These are phyloP conservation scores for Lotmaria passim DNA, from an alignment of 208 protist species.

Conservation along the genomic window DNA sequence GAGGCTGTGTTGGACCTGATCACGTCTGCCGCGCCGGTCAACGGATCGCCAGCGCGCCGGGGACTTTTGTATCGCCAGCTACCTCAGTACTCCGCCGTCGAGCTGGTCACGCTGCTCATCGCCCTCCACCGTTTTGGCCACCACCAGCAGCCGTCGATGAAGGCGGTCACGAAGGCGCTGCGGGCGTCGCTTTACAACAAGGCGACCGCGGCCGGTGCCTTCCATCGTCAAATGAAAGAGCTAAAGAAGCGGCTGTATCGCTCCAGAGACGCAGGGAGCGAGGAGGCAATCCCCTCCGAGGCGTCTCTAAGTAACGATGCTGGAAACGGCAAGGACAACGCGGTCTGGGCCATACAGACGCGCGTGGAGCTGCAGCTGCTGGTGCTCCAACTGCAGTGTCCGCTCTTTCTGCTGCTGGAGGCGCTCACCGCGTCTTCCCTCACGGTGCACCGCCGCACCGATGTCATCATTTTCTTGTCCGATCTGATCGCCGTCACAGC, in stretches of 20 bases:
- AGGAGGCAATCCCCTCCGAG: neutral
- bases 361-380: conserved; percentile 11
- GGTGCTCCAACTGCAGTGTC: conserved; percentile 22
- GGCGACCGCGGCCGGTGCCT: conserved; percentile 4
- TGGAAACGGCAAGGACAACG: neutral
- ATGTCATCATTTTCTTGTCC: conserved; percentile 42
- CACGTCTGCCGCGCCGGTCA: conserved; percentile 9
- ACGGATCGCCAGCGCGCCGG: neutral
- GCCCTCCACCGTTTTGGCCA: conserved; percentile 79
- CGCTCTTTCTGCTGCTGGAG: conserved; percentile 42
- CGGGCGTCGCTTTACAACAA: conserved; percentile 22
- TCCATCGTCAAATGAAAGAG: conserved; percentile 13
- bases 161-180: conserved; percentile 27
- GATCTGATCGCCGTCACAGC: conserved; percentile 38
- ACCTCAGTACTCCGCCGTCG: conserved; percentile 31
- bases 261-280: neutral
- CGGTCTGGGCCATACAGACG: conserved; percentile 3
- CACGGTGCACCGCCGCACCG: conserved; percentile 47
- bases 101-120: conserved; percentile 57
- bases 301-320: neutral
- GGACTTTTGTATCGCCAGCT: conserved; percentile 55
- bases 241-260: conserved; percentile 17
- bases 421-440: conserved; percentile 40
- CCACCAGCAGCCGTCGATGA: conserved; percentile 57
- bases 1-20: conserved; percentile 54